Evolutionary conservation across 2,329 filamentous ascomycete genomes (phyloP), one percentile per base, ranked within the genome.

Genomic region (Arthrobotrys iridis): DNA sequence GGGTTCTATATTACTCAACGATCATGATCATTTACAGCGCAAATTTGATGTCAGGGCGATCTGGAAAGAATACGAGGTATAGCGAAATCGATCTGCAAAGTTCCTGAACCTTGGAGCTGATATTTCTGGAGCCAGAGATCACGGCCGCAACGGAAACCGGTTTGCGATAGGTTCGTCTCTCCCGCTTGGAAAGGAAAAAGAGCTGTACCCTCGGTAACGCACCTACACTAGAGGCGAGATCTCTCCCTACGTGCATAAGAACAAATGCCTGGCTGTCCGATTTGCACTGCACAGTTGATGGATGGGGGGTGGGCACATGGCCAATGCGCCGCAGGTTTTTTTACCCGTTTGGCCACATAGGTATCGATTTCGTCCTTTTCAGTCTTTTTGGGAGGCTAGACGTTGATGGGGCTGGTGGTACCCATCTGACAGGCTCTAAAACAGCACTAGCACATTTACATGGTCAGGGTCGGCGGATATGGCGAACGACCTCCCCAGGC

Each of bases 221-320:
- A 71, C 28, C 37, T 33, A 30, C n/a, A n/a, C 46, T 40, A 64
- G 48, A 71, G 58, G 66, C 66, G 58, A 71, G 66, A 71, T 71
- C 66, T 71, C 35, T 50, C 35, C 46, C n/a, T n/a, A n/a, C n/a
- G n/a, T 71, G 66, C 66, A 71, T 57, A 52, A n/a, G n/a, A n/a
- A 70, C 24, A 68, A 24, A 20, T 40, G n/a, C 46, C 37, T n/a
- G 13, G 5, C 37, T n/a, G 3, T 6, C 45, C 22, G 35, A 59
- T 46, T 28, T 35, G 35, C 48, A 57, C 46, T 30, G 24, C 20
- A 58, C 13, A 41, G n/a, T 20, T 33, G 22, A 55, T 55, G 8
- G 30, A 22, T 48, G n/a, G 30, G 45, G 2, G 8, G 30, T 10
- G 7, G 24, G 28, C 18, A n/a, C n/a, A 11, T 18, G 55, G 55